A percentile compares a stretch with the other conserved stretches of the same genome.
These are phyloP conservation scores for Cadophora sp. DNA, from an alignment of 2,329 filamentous ascomycete species.

Conservation along the genomic window DNA sequence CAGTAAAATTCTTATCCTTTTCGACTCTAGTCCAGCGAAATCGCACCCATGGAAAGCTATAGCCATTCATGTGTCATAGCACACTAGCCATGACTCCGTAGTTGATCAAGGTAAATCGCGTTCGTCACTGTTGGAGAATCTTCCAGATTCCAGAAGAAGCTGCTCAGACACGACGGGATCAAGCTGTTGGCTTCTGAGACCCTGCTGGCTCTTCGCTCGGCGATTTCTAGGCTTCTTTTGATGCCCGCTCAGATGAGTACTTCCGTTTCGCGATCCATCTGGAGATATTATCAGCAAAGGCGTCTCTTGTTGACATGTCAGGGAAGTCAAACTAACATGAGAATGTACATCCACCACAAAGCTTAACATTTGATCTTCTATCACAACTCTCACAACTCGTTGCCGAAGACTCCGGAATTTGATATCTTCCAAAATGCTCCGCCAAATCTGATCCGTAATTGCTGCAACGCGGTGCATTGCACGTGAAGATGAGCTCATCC, in stretches of 20 bases:
- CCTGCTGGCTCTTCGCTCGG: conserved; percentile 1
- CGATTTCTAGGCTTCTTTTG: conserved; percentile 16
- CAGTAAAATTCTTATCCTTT: neutral
- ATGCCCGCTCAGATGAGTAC: neutral
- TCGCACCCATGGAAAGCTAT: neutral
- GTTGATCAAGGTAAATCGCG: neutral
- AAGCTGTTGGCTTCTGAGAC: neutral
- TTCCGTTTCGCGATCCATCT: conserved; percentile 11
- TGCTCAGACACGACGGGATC: neutral
- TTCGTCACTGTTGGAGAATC: neutral
- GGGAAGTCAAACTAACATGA: conserved; percentile 11
- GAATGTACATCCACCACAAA: conserved; percentile 20
- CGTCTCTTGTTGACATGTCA: neutral
- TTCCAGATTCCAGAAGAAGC: conserved; percentile 3
- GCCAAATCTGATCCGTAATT: conserved; percentile 10
- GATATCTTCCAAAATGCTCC: conserved; percentile 19
- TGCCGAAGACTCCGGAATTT: neutral
- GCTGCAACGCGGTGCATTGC: conserved; percentile 13
- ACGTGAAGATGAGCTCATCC: conserved; percentile 14
- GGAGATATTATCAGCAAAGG: neutral
- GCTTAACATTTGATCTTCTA: conserved; percentile 12
- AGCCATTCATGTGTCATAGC: too few relatives aligned
- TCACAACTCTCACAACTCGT: conserved; percentile 22
- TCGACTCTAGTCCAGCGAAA: neutral
- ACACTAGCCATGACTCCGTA: too few relatives aligned